phyloP scores from a whole-genome alignment of 805 yeast genomes.

The Vanderwaltozyma tropicalis region DNA sequence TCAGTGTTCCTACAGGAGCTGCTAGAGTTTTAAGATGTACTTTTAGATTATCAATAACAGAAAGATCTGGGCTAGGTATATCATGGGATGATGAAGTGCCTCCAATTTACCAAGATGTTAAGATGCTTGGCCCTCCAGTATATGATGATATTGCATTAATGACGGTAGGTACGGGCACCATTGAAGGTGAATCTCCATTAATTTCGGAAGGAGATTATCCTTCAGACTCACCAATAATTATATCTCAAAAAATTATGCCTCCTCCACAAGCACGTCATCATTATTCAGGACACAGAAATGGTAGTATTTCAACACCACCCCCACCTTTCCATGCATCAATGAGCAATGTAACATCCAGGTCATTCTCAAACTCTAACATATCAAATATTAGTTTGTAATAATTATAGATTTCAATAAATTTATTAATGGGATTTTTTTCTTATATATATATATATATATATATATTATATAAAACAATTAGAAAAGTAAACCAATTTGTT shows the following conservation, averaged over 20 bases:
- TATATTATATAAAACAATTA: too few relatives aligned
- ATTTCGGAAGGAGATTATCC: not conserved
- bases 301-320: conserved; percentile 12
- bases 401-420: too few relatives aligned
- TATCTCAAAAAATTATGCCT: conserved; percentile 1
- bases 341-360: not conserved
- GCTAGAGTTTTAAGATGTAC: conserved; percentile 94
- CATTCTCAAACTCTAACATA: too few relatives aligned
- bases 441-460: too few relatives aligned
- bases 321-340: conserved; percentile 13
- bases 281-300: not conserved
- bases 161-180: not conserved
- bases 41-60: conserved; percentile 72
- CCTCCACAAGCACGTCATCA: conserved; percentile 6
- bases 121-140: conserved; percentile 77
- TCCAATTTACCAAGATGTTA: conserved; percentile 82
- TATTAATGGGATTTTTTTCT: too few relatives aligned
- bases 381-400: too few relatives aligned
- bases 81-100: conserved; percentile 99
- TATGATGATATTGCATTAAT: conserved; percentile 34
- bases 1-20: conserved; percentile 83
- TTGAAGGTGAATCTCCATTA: not conserved
- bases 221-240: not conserved
- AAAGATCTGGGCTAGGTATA: conserved; percentile 88
- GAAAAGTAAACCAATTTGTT: too few relatives aligned